Percentiles rank a stretch among this genome's conserved stretches.
Conservation (phyloP, 441 rosid genomes). For the Eruca vesicaria region DNA sequence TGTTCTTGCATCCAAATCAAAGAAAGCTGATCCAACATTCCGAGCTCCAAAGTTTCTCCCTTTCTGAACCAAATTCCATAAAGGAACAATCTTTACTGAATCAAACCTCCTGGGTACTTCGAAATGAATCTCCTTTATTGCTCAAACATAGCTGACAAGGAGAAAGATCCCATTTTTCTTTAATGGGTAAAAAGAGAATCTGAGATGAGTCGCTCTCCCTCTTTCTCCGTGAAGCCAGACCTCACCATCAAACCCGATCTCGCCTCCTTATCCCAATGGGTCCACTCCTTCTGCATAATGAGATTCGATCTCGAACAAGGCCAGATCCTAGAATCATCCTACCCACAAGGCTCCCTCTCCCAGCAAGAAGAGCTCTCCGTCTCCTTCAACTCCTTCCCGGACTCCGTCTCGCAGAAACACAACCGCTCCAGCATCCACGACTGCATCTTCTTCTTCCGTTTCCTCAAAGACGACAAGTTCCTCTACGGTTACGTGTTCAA, state of each 20-base stretch:
- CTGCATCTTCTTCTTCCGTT: constrained; percentile 94
- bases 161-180: neutral
- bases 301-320: constrained; percentile 99
- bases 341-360: constrained; percentile 67
- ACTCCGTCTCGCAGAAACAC: constrained; percentile 88
- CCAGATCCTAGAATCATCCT: constrained; percentile 92
- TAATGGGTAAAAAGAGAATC: constrained; percentile 39
- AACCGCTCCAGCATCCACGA: constrained; percentile 92
- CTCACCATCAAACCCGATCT: constrained; percentile 61
- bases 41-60: neutral
- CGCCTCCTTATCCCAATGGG: constrained; percentile 75
- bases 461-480: constrained; percentile 44
- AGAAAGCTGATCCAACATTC: constrained; percentile 18
- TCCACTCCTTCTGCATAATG: constrained; percentile 80
- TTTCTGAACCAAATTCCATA: neutral
- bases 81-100: too few relatives aligned
- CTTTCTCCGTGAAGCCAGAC: constrained; percentile 78
- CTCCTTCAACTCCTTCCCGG: constrained; percentile 93
- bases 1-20: constrained; percentile 4
- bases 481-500: constrained; percentile 94
- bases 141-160: neutral
- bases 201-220: constrained; percentile 92
- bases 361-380: constrained; percentile 91
- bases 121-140: constrained; percentile 28
- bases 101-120: neutral